Percentiles rank a stretch among this genome's conserved stretches.
Conservation (phyloP, 164 flowering plant genomes). For the Pachysandra terminalis region DNA sequence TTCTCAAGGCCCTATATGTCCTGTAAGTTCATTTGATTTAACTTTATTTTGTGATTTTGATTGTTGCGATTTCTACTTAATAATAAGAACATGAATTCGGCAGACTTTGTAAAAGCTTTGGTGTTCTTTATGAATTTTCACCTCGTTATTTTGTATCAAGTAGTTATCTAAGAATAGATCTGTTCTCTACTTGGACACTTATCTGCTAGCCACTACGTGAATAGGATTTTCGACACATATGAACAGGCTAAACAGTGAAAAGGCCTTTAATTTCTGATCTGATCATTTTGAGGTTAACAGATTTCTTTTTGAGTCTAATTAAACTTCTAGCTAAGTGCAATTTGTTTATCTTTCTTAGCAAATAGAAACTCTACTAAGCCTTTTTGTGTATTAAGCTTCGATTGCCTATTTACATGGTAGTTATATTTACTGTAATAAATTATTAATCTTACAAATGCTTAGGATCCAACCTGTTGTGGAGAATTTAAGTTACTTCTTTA, state of each 20-base stretch:
- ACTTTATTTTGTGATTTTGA: neutral
- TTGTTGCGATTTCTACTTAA: too few relatives aligned
- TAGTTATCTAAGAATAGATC: neutral
- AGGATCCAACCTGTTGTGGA: neutral
- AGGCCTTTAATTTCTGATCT: neutral
- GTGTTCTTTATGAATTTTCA: neutral
- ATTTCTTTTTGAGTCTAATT: too few relatives aligned
- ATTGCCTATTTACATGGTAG: neutral
- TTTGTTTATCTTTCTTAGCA: too few relatives aligned
- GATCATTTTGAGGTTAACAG: too few relatives aligned
- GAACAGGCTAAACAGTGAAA: neutral
- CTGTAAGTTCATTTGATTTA: conserved; percentile 55
- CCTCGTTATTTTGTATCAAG: neutral
- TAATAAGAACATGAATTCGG: too few relatives aligned
- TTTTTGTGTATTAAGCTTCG: neutral
- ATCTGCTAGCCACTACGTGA: neutral
- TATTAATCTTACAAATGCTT: neutral
- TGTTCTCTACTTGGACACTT: neutral
- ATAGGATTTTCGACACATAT: neutral
- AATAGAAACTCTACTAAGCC: neutral
- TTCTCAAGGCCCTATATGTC: conserved; percentile 90
- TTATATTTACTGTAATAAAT: too few relatives aligned
- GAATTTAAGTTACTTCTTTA: neutral
- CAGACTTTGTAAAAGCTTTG: too few relatives aligned
- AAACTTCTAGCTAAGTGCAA: too few relatives aligned